Conservation (phyloP, 306 rosid genomes). For the Quercus berberidifolia region DNA sequence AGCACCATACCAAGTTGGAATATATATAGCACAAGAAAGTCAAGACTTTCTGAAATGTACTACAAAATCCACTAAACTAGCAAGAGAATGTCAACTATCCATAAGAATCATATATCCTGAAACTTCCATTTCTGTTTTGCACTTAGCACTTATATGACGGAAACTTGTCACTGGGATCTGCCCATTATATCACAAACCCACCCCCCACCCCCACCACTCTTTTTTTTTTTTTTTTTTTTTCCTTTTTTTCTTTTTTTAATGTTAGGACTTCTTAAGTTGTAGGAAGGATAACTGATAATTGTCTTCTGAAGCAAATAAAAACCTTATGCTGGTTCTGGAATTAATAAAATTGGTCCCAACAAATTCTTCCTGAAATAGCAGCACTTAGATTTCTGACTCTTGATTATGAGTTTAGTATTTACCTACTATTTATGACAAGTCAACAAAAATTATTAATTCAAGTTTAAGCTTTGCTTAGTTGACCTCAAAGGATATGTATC, state of each 20-base stretch:
- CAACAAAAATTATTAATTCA: background rate
- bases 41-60: background rate
- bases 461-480: background rate
- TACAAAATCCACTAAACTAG: background rate
- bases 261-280: background rate
- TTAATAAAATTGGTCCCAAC: background rate
- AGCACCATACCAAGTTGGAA: background rate
- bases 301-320: background rate
- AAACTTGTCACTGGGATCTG: background rate
- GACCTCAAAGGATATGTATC: background rate
- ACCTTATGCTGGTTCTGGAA: background rate
- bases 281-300: background rate
- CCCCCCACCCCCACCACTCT: background rate
- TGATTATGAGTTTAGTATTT: background rate
- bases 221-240: background rate
- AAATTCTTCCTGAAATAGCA: background rate
- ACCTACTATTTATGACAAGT: background rate
- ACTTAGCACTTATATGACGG: background rate
- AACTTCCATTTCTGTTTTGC: background rate
- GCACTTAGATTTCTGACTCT: background rate
- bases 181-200: background rate
- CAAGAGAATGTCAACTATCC: background rate
- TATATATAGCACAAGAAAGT: background rate
- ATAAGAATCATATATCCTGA: background rate
- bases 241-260: background rate